Conservation (phyloP, 331 rosid species). For the Malus hybrid region DNA sequence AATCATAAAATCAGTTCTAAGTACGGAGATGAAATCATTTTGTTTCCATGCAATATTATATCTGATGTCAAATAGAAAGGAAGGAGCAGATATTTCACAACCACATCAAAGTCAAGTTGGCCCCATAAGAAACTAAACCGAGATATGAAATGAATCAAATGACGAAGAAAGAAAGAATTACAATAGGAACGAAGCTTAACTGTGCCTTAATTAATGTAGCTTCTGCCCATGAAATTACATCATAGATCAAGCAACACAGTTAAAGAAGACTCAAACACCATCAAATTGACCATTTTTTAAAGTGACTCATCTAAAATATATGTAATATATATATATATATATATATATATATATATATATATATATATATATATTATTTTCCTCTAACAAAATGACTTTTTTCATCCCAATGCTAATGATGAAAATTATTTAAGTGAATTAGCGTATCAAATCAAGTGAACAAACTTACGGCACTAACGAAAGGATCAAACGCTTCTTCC, state of each 20-base stretch:
- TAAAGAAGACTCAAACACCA: not conserved
- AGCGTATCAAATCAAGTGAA: not conserved
- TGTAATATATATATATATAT: too few relatives aligned
- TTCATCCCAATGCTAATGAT: not conserved
- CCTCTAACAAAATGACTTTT: not conserved
- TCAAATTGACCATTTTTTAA: not conserved
- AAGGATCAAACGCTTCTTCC: slow-evolving; percentile 83
- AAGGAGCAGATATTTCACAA: not conserved
- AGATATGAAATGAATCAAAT: not conserved
- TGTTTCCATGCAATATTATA: not conserved
- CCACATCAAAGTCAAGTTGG: not conserved
- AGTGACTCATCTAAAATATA: not conserved
- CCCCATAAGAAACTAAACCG: not conserved
- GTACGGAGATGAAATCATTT: not conserved
- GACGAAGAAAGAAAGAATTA: not conserved
- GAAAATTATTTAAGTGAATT: not conserved
- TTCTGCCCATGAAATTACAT: not conserved
- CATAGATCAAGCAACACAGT: not conserved
- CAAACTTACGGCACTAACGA: slow-evolving; percentile 73
- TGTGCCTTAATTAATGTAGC: not conserved
- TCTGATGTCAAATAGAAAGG: not conserved
- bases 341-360: too few relatives aligned
- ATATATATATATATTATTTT: not conserved
- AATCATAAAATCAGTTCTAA: slow-evolving; percentile 18
- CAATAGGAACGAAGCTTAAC: not conserved